Base-by-base conservation (phyloP, 208 protist genomes). In the Trypanosoma lewisi region DNA sequence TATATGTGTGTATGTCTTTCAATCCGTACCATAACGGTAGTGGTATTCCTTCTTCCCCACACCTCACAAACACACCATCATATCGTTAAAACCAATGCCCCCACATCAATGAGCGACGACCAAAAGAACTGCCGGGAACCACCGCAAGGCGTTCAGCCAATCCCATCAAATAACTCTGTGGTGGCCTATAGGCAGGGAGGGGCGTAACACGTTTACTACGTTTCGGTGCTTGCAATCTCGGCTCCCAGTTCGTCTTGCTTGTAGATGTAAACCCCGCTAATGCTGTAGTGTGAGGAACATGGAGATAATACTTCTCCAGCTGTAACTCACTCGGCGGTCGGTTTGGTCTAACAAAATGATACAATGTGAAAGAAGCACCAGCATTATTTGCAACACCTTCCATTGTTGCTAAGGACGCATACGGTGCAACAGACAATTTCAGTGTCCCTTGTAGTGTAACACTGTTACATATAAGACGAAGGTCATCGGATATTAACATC, bases 131-230 rank as follows among this genome's bases (percentile, higher is more conserved):
- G 50, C 89, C 89, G 8, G 89, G 89, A 4, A 82, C 69, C 23
- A 95, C 85, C 2, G 78, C 89, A 37, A 91, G 58, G 7, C 89
- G 83, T 67, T 95, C 89, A 12, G 89, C 86, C 0, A 95, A 73
- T 9, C 89, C 89, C 84, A 93, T 93, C 42, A 93, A 59, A 64
- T 95, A 95, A 55, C 77, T 90, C 61, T 89, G 82, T 1, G 89
- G 89, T 4, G 89, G 84, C 0, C 60, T 58, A 69, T 91, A 95
- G 5, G 66, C 60, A 9, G 73, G 77, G 33, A 87, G 68, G 1
- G 85, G 80, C 8, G 89, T 77, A 16, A 76, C 58, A 4, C 70
- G 48, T 67, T 61, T 72, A 25, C 39, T 59, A 3, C 86, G 72
- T 59, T 75, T 74, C 21, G 85, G 88, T 37, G 77, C 42, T 57